phyloP scores from a whole-genome alignment of 257 asterid genomes.

The Nemophila menziesii region DNA sequence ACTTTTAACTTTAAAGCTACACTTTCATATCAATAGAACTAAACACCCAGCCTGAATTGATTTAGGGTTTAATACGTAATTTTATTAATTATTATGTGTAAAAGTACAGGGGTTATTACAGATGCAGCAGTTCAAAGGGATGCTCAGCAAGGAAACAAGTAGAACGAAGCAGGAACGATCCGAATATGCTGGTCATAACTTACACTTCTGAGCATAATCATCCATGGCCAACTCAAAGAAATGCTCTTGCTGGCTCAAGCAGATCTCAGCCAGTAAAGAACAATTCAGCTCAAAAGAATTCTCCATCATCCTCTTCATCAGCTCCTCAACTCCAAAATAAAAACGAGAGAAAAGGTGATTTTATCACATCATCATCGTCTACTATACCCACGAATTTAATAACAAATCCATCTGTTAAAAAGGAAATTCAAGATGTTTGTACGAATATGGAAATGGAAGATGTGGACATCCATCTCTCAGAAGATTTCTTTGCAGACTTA shows the following conservation, averaged over 20 bases:
- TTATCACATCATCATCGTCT: background rate
- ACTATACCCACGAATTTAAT: background rate
- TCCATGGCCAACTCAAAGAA: conserved; percentile 94
- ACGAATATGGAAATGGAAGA: conserved; percentile 14
- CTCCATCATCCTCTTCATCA: conserved; percentile 8
- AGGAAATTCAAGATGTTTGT: conserved; percentile 22
- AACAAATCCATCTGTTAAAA: conserved; percentile 23
- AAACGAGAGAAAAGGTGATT: conserved; percentile 7
- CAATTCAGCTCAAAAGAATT: conserved; percentile 14
- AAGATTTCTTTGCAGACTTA: conserved; percentile 72
- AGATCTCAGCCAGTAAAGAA: conserved; percentile 42
- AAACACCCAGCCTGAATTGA: too few relatives aligned
- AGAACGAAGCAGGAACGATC: conserved; percentile 90
- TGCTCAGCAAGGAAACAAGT: conserved; percentile 97
- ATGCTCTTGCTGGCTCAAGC: conserved; percentile 88
- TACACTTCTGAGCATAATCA: conserved; percentile 95
- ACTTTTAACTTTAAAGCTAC: too few relatives aligned
- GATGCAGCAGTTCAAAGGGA: conserved; percentile 98
- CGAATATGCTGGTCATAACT: conserved; percentile 83
- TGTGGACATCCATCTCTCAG: conserved; percentile 15
- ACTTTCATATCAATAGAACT: too few relatives aligned
- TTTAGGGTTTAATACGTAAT: too few relatives aligned
- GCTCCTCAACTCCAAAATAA: conserved; percentile 10
- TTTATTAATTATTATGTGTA: background rate
- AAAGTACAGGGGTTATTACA: conserved; percentile 69